Conservation (phyloP, 306 rosid species). For the Arachis stenosperma region DNA sequence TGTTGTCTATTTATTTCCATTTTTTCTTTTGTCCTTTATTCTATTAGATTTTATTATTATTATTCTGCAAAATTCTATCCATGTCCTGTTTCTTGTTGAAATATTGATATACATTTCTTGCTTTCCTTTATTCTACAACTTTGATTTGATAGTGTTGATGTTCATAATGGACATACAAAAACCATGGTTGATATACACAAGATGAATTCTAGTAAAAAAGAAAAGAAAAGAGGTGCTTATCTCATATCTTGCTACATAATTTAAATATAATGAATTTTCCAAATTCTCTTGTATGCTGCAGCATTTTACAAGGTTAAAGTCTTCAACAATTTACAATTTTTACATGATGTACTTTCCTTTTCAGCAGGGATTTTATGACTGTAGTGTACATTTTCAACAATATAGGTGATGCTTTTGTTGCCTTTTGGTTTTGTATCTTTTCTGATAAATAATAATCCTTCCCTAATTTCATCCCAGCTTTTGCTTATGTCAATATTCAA, state of each 20-base stretch:
- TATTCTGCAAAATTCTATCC: background rate
- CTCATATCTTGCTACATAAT: too few species aligned
- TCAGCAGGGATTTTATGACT: background rate
- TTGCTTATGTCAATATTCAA: background rate
- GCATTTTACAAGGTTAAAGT: too few species aligned
- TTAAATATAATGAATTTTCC: too few species aligned
- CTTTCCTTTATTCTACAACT: conserved; percentile 9
- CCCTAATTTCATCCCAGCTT: background rate
- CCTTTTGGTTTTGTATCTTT: background rate
- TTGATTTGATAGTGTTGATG: conserved; percentile 20
- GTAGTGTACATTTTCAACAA: background rate
- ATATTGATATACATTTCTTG: background rate
- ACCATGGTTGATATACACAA: too few species aligned
- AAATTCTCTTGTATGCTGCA: too few species aligned
- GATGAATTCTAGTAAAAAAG: too few species aligned
- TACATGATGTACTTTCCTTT: background rate
- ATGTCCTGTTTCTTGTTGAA: background rate
- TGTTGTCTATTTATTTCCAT: conserved; percentile 17
- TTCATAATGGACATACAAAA: too few species aligned
- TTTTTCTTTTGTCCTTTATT: background rate
- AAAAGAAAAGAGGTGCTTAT: too few species aligned
- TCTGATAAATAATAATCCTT: background rate
- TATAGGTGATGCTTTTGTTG: background rate
- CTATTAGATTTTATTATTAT: background rate
- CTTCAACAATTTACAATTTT: background rate